Evolutionary conservation across 139 green algal species (phyloP), one percentile per base, ranked within the genome.

Genomic region (Chlorella sp.): DNA sequence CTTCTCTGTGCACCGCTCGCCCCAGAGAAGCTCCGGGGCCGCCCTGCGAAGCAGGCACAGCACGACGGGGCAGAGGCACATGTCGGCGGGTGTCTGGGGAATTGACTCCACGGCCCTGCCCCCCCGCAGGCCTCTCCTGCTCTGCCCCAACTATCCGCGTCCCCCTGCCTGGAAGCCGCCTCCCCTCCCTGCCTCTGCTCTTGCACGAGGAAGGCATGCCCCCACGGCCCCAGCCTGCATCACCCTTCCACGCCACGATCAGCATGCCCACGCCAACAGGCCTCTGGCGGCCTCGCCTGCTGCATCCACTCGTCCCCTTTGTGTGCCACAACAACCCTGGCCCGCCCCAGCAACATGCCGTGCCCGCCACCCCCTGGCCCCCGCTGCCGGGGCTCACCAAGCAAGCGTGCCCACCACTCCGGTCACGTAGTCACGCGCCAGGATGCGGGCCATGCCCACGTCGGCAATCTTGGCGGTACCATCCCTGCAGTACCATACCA

Each of bases 381-480:
- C 34, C 34, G 1, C n/a, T 34, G 39, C 22, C 77, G 2, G 16
- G 0, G 36, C 90, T n/a, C 86, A 89, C 90, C 91, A 93, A 2
- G 83, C 87, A 61, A 93, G 78, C 7, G 88, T 91, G 28, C 83
- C 77, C 1, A 92, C 68, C 14, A 90, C 76, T 0, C 61, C 83
- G 1, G 88, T 88, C 36, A 93, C 77, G 64, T 91, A 89, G 4
- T 91, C 85, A 0, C 71, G 71, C 1, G 68, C 34, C 24, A 94
- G 75, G 14, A 93, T 86, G 39, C 86, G 86, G 4, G 90, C 90
- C 91, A 93, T 88, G 34, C 92, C 92, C 26, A 93, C 90, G 39
- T 94, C 92, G 12, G 75, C 88, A 78, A 93, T 91, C 68, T 93
- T 92, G 61, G 86, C 86, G 12, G 75, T 90, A 34, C 87, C 87